Evolutionary conservation across 2,329 filamentous ascomycete species (phyloP).

Genomic region (Ilyonectria destructans): DNA sequence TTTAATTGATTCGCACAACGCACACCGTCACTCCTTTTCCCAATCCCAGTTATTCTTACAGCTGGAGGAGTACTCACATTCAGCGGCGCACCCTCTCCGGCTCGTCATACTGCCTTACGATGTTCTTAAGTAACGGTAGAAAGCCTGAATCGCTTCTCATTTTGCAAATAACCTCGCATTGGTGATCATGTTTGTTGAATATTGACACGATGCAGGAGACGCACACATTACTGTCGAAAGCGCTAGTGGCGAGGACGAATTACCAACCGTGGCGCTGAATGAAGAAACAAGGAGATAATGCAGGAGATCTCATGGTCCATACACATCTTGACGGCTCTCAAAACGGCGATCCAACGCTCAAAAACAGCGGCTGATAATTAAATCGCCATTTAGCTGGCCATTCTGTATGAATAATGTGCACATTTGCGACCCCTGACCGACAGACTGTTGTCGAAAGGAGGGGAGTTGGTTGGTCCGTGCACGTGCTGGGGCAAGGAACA

Average conservation of each 20-base stretch:
- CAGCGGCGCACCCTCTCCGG: no score
- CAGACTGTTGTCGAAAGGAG: slow-evolving; percentile 20
- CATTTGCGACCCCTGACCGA: slow-evolving; percentile 22
- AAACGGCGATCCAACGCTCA: neutral
- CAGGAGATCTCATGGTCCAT: neutral
- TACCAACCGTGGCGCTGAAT: neutral
- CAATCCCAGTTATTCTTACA: no score
- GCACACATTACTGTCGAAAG: neutral
- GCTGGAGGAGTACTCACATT: no score
- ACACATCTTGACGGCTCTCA: neutral
- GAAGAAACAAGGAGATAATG: neutral
- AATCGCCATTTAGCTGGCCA: neutral
- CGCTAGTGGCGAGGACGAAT: slow-evolving; percentile 1
- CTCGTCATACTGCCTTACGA: no score
- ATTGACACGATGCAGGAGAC: neutral
- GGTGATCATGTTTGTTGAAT: neutral
- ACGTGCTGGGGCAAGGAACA: slow-evolving; percentile 46
- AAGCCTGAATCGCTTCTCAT: neutral
- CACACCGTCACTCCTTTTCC: no score
- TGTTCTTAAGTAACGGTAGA: neutral
- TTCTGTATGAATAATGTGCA: neutral
- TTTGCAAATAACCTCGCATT: neutral
- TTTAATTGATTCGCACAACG: no score
- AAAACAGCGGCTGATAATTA: neutral
- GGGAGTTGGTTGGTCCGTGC: slow-evolving; percentile 50